Evolutionary conservation across 352 stramenopile genomes (phyloP), one percentile per base, ranked within the genome.

Genomic region (Phytopythium helicoides): DNA sequence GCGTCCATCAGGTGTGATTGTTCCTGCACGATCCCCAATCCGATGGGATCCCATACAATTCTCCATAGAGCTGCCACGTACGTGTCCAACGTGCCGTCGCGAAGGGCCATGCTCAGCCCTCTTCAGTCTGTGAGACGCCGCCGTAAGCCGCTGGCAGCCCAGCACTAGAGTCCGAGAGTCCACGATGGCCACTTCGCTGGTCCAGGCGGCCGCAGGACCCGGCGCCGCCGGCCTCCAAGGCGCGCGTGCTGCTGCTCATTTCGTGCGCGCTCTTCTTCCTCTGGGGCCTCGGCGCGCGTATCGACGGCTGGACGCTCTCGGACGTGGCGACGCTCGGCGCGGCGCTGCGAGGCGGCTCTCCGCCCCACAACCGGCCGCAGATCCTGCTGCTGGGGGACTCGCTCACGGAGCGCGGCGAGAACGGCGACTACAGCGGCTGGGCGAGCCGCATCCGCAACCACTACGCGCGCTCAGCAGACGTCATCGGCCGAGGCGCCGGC

Each of bases 351-450:
- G 25, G 42, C 12, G 42, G 42, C 14, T 40, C 33, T 21, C 18
- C 34, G 33, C 47, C 47, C 15, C 47, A 21, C 33, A 47, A 31
- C 37, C 56, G 72, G 15, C 72, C 72, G 23, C 55, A 67, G 25
- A 58, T 85, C 41, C 58, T 83, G 26, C 73, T 86, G 37, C 64
- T 75, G 21, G 79, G 79, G 0, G 80, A 90, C 62, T 90, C 80
- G 45, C 78, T 87, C 51, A 89, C 78, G 16, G 54, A 89, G 52
- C 56, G 63, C 36, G 75, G 59, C 9, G 70, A 60, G 16, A 57
- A 76, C 15, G 54, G 52, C 3, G 44, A 66, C n/a, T 50, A 54
- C 28, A 52, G 54, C 23, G 80, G 80, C n/a, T 90, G 76, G 58
- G 66, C 64, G 33, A 57, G 54, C 0, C 56, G 75, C 6, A 46